Evolutionary conservation across 352 stramenopile genomes (phyloP).

Genomic region (Peronospora belbahrii): DNA sequence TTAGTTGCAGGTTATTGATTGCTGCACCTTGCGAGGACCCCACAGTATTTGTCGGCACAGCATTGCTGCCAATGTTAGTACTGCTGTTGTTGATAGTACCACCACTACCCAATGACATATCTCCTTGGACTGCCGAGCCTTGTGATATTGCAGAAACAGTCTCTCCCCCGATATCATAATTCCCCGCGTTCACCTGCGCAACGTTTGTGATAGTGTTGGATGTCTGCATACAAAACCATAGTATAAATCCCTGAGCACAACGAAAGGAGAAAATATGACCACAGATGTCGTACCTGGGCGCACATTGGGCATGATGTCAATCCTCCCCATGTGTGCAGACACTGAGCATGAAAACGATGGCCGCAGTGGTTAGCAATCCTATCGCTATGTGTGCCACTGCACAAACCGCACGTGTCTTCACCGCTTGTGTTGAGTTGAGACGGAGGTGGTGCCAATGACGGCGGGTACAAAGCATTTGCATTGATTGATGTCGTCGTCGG

Average conservation of each 20-base stretch:
- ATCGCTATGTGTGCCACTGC: conserved; percentile 40
- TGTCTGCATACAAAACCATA: conserved; percentile 13
- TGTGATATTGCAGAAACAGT: conserved; percentile 20
- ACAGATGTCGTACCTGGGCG: conserved; percentile 25
- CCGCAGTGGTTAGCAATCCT: conserved; percentile 46
- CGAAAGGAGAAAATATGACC: background rate
- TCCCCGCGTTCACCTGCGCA: conserved; percentile 6
- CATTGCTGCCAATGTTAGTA: conserved; percentile 13
- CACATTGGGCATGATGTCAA: conserved; percentile 45
- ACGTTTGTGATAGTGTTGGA: conserved; percentile 27
- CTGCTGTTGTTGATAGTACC: conserved; percentile 20
- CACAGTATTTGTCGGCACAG: conserved; percentile 18
- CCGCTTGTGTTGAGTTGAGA: conserved; percentile 13
- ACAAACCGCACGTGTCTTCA: conserved; percentile 36
- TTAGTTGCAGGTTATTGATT: conserved; percentile 20
- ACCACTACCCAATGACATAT: conserved; percentile 19
- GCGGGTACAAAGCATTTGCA: conserved; percentile 25
- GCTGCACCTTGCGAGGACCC: conserved; percentile 14
- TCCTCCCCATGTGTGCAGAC: conserved; percentile 60
- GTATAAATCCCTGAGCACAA: conserved; percentile 7
- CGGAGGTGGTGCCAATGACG: conserved; percentile 14
- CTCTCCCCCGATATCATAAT: conserved; percentile 19
- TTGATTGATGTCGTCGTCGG: conserved; percentile 17
- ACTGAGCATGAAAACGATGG: conserved; percentile 61
- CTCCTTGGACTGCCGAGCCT: conserved; percentile 18